phyloP scores from a whole-genome alignment of 768 basidiomycete genomes.

The Cubamyces sp. region DNA sequence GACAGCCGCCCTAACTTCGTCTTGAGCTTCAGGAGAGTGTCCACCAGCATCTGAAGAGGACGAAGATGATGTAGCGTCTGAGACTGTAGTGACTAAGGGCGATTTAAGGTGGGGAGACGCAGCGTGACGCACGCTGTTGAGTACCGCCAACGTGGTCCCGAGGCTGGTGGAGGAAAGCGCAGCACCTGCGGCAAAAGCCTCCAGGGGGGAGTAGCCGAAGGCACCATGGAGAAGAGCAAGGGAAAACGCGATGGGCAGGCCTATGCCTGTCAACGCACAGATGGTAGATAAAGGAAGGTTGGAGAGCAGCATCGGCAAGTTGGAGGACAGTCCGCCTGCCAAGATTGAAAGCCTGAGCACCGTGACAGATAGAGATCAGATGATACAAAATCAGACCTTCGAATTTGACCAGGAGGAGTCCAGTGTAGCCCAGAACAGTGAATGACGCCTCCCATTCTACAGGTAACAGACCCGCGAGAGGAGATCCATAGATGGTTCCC shows the following conservation, averaged over 20 bases:
- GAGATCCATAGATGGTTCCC: conserved; percentile 59
- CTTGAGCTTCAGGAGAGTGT: not conserved
- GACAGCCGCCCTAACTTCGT: no score
- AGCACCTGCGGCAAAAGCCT: conserved; percentile 65
- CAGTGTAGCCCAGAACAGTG: conserved; percentile 48
- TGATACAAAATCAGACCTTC: conserved; percentile 21
- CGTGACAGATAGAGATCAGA: conserved; percentile 38
- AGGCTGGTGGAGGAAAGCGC: conserved; percentile 66
- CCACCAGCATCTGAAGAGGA: not conserved
- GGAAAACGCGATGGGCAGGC: conserved; percentile 52
- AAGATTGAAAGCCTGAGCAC: conserved; percentile 38
- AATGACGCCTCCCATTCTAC: conserved; percentile 47
- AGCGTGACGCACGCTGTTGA: conserved; percentile 37
- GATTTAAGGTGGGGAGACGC: not conserved
- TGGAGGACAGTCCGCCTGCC: conserved; percentile 61
- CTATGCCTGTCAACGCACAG: conserved; percentile 56
- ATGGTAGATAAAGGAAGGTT: conserved; percentile 51
- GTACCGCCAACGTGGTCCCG: conserved; percentile 67
- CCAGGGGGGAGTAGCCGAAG: conserved; percentile 45
- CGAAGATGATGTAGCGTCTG: not conserved
- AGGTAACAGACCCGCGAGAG: conserved; percentile 50
- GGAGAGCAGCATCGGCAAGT: conserved; percentile 47
- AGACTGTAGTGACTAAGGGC: not conserved
- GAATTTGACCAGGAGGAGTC: conserved; percentile 36
- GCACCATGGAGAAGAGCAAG: conserved; percentile 48